phyloP scores from a whole-genome alignment of 2,329 filamentous ascomycete genomes.

The Trichoderma sp. region DNA sequence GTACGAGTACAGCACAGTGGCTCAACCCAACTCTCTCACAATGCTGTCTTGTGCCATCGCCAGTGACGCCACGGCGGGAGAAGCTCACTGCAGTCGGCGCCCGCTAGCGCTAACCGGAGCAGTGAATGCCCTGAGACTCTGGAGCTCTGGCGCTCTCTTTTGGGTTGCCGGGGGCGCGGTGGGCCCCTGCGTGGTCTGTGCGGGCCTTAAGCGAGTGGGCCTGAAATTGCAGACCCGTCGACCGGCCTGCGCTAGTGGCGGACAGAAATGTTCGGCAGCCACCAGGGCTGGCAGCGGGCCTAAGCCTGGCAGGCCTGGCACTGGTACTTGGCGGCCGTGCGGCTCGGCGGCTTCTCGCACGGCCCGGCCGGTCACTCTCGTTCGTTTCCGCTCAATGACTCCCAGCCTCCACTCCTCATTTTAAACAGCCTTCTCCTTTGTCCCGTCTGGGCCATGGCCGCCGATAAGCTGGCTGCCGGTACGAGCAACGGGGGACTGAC shows the following conservation, averaged over 20 bases:
- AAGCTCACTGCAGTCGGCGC: not conserved
- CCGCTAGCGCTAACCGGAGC: not conserved
- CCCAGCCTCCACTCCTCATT: constrained; percentile 16
- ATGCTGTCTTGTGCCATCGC: not conserved
- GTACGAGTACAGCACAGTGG: not conserved
- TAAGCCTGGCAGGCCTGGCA: not conserved
- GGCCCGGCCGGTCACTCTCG: not conserved
- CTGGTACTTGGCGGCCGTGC: constrained; percentile 1
- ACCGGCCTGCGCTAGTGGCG: constrained; percentile 22
- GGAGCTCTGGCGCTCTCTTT: not conserved
- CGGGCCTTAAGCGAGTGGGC: constrained; percentile 28
- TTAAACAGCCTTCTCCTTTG: constrained; percentile 12
- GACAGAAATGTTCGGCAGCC: constrained; percentile 20
- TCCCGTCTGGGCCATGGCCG: constrained; percentile 3
- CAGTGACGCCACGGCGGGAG: constrained; percentile 18
- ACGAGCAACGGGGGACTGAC: not conserved
- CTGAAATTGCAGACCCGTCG: constrained; percentile 26
- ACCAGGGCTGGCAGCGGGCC: constrained; percentile 4
- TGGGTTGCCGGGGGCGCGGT: constrained; percentile 18
- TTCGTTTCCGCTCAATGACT: not conserved
- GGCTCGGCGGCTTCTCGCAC: not conserved
- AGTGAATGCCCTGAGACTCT: constrained; percentile 15
- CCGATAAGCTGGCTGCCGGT: constrained; percentile 1
- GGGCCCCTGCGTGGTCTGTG: constrained; percentile 21
- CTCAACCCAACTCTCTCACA: not conserved